phyloP scores from a whole-genome alignment of 768 basidiomycete genomes.

The Tulasnella sp. region DNA sequence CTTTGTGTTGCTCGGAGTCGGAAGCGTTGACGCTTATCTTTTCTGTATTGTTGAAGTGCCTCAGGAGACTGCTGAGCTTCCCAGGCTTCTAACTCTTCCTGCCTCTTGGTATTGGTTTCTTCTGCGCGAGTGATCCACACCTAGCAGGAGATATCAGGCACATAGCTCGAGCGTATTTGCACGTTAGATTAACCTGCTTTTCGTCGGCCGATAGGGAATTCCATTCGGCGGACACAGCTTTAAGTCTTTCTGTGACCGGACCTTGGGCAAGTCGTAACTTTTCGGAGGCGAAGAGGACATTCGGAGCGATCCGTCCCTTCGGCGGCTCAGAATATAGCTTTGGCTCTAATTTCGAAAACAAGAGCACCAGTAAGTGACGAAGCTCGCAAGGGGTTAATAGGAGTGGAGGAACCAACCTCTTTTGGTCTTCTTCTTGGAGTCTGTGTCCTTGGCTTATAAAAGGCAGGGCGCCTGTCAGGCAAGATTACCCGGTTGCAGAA shows the following conservation, averaged over 20 bases:
- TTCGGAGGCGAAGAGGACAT: not conserved
- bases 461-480: not conserved
- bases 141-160: not conserved
- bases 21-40: not conserved
- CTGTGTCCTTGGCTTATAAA: not conserved
- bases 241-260: not conserved
- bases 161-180: not conserved
- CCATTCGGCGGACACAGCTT: slow-evolving; percentile 4
- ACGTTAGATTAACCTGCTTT: slow-evolving; percentile 17
- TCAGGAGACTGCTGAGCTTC: slow-evolving; percentile 15
- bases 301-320: not conserved
- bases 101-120: not conserved
- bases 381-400: not conserved
- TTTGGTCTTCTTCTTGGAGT: not conserved
- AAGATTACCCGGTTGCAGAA: not conserved
- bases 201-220: slow-evolving; percentile 24
- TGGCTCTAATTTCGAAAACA: not conserved
- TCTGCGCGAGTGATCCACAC: not conserved
- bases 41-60: slow-evolving; percentile 19
- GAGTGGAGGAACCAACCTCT: not conserved
- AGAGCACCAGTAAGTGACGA: not conserved
- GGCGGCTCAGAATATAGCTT: slow-evolving; percentile 10
- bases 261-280: not conserved
- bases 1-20: not conserved
- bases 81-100: slow-evolving; percentile 22